Percentiles rank a stretch among this genome's conserved stretches.
phyloP scores from a whole-genome alignment of 192 early-diverging fungal genomes.

The Chytriomyces sp. region DNA sequence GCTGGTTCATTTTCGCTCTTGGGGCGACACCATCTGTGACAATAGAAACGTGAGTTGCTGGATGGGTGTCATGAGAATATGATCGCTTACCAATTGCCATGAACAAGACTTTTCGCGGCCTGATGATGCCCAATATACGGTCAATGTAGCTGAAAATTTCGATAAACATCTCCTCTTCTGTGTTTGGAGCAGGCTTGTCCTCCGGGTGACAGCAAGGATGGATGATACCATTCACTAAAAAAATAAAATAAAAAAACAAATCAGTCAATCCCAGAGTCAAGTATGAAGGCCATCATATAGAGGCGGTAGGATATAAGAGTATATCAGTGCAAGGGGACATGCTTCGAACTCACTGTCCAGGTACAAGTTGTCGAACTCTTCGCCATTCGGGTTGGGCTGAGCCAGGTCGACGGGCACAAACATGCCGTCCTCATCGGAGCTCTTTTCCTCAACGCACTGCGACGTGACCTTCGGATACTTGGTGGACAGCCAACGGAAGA shows the following conservation, averaged over 20 bases:
- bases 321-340: too few relatives aligned
- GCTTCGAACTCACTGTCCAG: conserved; percentile 44
- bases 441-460: conserved; percentile 74
- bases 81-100: conserved; percentile 87
- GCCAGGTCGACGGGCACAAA: conserved; percentile 84
- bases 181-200: conserved; percentile 51
- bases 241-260: too few relatives aligned
- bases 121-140: conserved; percentile 88
- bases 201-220: conserved; percentile 69
- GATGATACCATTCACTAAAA: conserved; percentile 86
- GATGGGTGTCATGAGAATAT: not conserved
- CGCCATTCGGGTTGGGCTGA: conserved; percentile 87
- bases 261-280: too few relatives aligned
- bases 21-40: conserved; percentile 86
- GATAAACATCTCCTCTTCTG: conserved; percentile 90
- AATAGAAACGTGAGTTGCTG: not conserved
- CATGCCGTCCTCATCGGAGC: conserved; percentile 73
- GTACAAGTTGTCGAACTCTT: conserved; percentile 94
- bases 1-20: conserved; percentile 99
- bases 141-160: conserved; percentile 97
- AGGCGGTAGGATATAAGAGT: too few relatives aligned
- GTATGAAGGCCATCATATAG: too few relatives aligned
- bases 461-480: conserved; percentile 63
- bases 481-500: conserved; percentile 57
- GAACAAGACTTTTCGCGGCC: conserved; percentile 93